phyloP scores from a whole-genome alignment of 176 grass and related monocot genomes.

The Carex cristatella region DNA sequence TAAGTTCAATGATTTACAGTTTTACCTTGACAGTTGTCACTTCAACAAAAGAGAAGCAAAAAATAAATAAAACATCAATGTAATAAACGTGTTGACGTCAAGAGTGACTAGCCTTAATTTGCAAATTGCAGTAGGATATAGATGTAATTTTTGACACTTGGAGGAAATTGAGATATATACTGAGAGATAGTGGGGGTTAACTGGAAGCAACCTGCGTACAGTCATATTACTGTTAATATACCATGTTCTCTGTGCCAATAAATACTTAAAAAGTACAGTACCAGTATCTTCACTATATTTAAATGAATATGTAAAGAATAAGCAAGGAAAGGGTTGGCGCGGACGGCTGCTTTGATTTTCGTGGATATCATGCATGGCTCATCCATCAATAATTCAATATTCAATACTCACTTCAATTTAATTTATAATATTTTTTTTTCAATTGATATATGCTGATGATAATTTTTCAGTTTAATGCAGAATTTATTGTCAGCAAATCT shows the following conservation, averaged over 20 bases:
- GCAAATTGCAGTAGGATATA: neutral
- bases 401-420: neutral
- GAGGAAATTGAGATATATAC: constrained; percentile 8
- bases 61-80: neutral
- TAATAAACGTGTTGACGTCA: neutral
- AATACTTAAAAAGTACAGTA: constrained; percentile 17
- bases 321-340: neutral
- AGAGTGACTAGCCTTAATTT: neutral
- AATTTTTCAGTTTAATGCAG: neutral
- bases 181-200: constrained; percentile 2
- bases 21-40: neutral
- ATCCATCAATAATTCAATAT: neutral
- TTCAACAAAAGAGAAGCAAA: neutral
- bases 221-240: constrained; percentile 10
- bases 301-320: constrained; percentile 1
- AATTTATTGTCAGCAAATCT: neutral
- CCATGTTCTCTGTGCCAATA: constrained; percentile 8
- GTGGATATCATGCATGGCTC: neutral
- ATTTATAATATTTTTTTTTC: neutral
- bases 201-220: constrained; percentile 3
- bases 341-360: constrained; percentile 3
- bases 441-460: neutral
- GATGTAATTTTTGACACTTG: neutral
- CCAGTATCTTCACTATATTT: neutral
- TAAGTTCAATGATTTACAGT: neutral